These are phyloP conservation scores for Fusarium neocosmosporiellum DNA, from an alignment of 2,329 filamentous ascomycete genomes.

Conservation along the genomic window DNA sequence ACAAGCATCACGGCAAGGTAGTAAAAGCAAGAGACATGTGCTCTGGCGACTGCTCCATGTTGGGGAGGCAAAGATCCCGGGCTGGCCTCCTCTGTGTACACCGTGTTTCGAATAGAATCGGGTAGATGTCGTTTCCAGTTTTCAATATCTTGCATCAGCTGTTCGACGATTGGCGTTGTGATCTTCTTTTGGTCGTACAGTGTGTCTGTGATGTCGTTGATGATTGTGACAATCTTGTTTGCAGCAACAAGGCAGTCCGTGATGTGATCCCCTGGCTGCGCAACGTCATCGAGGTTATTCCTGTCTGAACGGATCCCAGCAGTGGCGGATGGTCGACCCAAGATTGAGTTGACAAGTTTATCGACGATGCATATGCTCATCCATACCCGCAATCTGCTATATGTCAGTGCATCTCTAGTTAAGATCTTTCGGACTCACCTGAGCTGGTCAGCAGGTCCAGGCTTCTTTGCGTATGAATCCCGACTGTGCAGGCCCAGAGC, in stretches of 20 bases:
- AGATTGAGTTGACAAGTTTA: constrained; percentile 52
- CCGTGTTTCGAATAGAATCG: constrained; percentile 39
- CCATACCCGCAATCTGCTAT: constrained; percentile 48
- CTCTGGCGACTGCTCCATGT: constrained; percentile 57
- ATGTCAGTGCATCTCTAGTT: background rate
- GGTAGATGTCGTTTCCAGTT: constrained; percentile 60
- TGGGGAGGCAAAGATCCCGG: constrained; percentile 8
- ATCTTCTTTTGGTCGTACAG: constrained; percentile 54
- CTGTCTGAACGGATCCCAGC: constrained; percentile 27
- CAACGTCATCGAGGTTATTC: constrained; percentile 22
- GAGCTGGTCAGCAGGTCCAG: constrained; percentile 23
- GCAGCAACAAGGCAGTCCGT: constrained; percentile 52
- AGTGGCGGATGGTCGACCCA: constrained; percentile 52
- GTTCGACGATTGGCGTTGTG: constrained; percentile 50
- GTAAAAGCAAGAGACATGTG: constrained; percentile 68
- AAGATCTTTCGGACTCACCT: constrained; percentile 23
- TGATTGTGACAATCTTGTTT: constrained; percentile 55
- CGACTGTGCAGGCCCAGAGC: constrained; percentile 64
- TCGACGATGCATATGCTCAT: constrained; percentile 53
- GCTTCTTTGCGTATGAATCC: constrained; percentile 36
- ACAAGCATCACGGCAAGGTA: constrained; percentile 69
- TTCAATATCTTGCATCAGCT: constrained; percentile 55
- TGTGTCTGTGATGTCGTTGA: constrained; percentile 56
- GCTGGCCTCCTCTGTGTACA: constrained; percentile 12
- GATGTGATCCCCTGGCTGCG: constrained; percentile 29